phyloP scores from a whole-genome alignment of 164 flowering plant genomes.

The Chimonanthus praecox region DNA sequence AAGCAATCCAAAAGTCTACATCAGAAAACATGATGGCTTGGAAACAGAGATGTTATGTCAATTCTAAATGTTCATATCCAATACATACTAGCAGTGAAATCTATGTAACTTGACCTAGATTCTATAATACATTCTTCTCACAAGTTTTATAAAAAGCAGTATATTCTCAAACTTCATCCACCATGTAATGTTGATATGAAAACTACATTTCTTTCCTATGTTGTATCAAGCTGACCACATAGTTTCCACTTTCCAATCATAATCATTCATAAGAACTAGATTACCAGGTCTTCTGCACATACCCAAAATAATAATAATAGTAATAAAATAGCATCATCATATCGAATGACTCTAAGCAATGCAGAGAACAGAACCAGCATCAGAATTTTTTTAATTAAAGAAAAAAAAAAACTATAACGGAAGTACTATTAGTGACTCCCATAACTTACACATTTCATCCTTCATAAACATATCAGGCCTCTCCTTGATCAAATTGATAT shows the following conservation, averaged over 20 bases:
- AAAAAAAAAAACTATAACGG: too few species aligned
- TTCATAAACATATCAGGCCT: slow-evolving; percentile 97
- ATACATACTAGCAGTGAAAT: neutral
- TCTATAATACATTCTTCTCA: neutral
- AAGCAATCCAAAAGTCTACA: too few species aligned
- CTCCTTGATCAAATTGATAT: slow-evolving; percentile 86
- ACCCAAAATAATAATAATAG: neutral
- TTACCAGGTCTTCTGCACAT: slow-evolving; percentile 87
- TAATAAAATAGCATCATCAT: neutral
- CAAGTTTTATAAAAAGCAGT: neutral
- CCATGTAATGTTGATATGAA: slow-evolving; percentile 96
- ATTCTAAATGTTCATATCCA: neutral
- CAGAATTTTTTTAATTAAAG: neutral
- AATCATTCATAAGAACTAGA: slow-evolving; percentile 84
- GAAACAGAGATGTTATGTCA: neutral
- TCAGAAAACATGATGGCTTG: neutral
- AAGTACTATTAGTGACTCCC: too few species aligned
- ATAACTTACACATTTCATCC: slow-evolving; percentile 87
- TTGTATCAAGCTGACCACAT: slow-evolving; percentile 82
- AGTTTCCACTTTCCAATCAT: slow-evolving; percentile 99
- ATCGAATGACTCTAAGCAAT: neutral
- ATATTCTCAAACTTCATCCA: slow-evolving; percentile 39
- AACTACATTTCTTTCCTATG: slow-evolving; percentile 73
- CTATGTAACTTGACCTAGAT: too few species aligned
- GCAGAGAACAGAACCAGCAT: neutral